Conservation (phyloP, 192 early-diverging fungal genomes). For the Entomortierella beljakovae region DNA sequence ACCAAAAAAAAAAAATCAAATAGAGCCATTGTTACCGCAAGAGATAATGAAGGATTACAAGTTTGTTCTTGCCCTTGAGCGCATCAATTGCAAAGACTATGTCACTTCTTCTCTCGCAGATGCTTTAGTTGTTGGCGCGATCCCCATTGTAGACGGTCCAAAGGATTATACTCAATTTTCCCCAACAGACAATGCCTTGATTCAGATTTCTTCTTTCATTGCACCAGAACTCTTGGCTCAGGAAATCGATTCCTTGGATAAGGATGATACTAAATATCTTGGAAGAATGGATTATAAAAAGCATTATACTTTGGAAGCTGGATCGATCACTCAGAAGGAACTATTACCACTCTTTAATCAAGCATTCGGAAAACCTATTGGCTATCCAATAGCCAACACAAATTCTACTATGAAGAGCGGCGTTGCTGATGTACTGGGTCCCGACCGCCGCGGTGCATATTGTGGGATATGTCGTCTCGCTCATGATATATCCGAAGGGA, state of each 20-base stretch:
- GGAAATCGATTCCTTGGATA: conserved; percentile 16
- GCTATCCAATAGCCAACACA: no score
- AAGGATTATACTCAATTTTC: conserved; percentile 26
- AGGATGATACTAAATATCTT: no score
- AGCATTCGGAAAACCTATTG: no score
- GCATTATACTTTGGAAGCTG: no score
- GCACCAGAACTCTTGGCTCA: conserved; percentile 25
- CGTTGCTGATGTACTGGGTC: not conserved
- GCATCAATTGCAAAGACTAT: conserved; percentile 33
- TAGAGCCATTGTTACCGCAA: conserved; percentile 9
- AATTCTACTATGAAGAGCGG: not conserved
- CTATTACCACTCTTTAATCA: no score
- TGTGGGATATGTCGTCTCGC: conserved; percentile 32
- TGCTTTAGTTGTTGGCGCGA: conserved; percentile 15
- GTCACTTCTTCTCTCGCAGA: conserved; percentile 19
- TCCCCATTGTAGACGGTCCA: conserved; percentile 40
- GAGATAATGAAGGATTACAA: conserved; percentile 40
- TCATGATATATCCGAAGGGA: conserved; percentile 2
- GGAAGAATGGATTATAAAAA: no score
- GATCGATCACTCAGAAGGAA: no score
- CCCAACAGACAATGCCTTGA: conserved; percentile 10
- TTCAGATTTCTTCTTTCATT: conserved; percentile 14
- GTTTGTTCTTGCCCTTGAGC: conserved; percentile 28
- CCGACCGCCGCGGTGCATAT: conserved; percentile 11
- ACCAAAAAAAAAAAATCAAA: no score